Evolutionary conservation across 345 rosid genomes (phyloP), one percentile per base, ranked within the genome.

Genomic region (Murraya paniculata): DNA sequence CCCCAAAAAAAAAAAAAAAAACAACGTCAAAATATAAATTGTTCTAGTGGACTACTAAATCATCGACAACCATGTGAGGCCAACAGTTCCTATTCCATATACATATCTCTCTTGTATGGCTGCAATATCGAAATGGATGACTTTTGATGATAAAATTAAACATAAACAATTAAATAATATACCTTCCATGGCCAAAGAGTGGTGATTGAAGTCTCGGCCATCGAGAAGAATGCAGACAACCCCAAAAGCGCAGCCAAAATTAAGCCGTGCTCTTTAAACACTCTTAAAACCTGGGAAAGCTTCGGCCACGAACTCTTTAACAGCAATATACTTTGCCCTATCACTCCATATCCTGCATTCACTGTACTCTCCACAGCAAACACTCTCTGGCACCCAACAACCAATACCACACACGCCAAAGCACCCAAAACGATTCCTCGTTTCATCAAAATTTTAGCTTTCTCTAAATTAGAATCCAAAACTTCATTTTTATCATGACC

Each of bases 111-210:
- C 27, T 22, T 58, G 25, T 39, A 2, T 21, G 2, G 31, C 19
- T 6, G 36, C 25, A 31, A 19, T 10, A 31, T 13, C 19, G 19
- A 74, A 18, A 39, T 27, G 57, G 18, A 60, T 39, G n/a, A 39
- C 30, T 60, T 38, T 2, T 28, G 41, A 41, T 2, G 31, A 24
- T n/a, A 56, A 9, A 65, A 50, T 25, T 58, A 58, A 27, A n/a
- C 36, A 55, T 64, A 24, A 62, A 28, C 33, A 38, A 53, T 18
- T 9, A 13, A 55, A 53, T 65, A 57, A 28, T 61, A 75, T 84
- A 91, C 98, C 98, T 94, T 94, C 98, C 98, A 94, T 0, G 97
- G 98, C 97, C 98, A 94, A 60, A 94, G 77, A 7, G 95, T 94
- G 55, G 98, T 94, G 57, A 94, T 94, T 57, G 98, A 90, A 56